Conservation (phyloP, 106 monocot genomes). For the Phalaenopsis aphrodite region DNA sequence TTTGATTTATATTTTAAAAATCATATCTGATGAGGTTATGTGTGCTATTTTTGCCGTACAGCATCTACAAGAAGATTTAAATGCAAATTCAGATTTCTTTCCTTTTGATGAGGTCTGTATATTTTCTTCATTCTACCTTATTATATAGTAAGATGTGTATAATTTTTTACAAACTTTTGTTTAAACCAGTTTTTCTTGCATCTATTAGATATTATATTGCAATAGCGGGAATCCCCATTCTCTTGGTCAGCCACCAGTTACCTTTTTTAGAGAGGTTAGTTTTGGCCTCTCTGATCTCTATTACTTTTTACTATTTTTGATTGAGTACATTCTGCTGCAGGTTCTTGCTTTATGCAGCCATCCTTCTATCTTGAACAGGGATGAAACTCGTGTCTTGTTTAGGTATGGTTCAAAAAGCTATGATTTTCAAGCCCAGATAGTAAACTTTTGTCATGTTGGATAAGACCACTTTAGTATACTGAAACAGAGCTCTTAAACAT, state of each 20-base stretch:
- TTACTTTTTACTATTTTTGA: neutral
- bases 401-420: slow-evolving; percentile 26
- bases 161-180: neutral
- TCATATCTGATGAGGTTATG: neutral
- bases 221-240: slow-evolving; percentile 94
- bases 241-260: slow-evolving; percentile 80
- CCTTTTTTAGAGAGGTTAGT: slow-evolving; percentile 82
- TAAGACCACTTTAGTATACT: no score
- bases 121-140: neutral
- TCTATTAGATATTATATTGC: slow-evolving; percentile 70
- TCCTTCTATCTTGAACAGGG: slow-evolving; percentile 52
- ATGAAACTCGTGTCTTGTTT: slow-evolving; percentile 71
- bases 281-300: neutral
- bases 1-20: neutral
- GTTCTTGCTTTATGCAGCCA: slow-evolving; percentile 78
- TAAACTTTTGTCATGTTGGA: no score
- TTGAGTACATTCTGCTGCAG: slow-evolving; percentile 29
- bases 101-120: slow-evolving; percentile 75
- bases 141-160: neutral
- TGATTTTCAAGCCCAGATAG: no score
- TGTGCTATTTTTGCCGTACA: slow-evolving; percentile 11
- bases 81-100: slow-evolving; percentile 51
- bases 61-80: slow-evolving; percentile 68
- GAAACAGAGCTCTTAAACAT: no score
- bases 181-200: neutral